A percentile compares a stretch with the other conserved stretches of the same genome.
Conservation (phyloP, 192 early-diverging fungal species). For the Chytriomyces hyalinus region DNA sequence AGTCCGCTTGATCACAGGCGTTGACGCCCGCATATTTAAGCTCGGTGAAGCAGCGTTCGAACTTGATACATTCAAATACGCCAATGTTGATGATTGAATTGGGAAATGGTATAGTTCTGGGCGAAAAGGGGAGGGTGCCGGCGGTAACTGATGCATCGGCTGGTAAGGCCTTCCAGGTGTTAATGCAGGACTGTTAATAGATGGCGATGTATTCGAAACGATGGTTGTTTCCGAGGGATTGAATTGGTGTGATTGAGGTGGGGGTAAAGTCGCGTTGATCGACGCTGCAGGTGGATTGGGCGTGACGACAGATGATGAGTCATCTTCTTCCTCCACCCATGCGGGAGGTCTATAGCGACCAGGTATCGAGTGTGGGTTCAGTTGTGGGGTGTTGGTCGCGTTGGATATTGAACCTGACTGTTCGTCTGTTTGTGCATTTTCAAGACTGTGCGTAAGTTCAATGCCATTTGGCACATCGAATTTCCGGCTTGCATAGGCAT, state of each 20-base stretch:
- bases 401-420: background rate
- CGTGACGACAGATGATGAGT: background rate
- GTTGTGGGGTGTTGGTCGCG: background rate
- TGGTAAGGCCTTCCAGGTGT: too few species aligned
- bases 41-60: too few species aligned
- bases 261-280: background rate
- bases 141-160: too few species aligned
- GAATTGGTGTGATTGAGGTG: background rate
- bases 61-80: too few species aligned
- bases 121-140: too few species aligned
- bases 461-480: too few species aligned
- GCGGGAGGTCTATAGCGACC: conserved; percentile 12
- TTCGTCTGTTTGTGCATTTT: background rate
- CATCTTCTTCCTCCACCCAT: background rate
- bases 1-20: too few species aligned
- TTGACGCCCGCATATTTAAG: too few species aligned
- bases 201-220: too few species aligned
- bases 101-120: background rate
- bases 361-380: background rate
- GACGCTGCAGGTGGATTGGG: background rate
- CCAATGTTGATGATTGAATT: background rate
- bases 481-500: too few species aligned
- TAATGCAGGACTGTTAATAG: too few species aligned
- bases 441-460: too few species aligned
- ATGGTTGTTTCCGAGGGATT: background rate